phyloP scores from a whole-genome alignment of 768 basidiomycete species.

The Psilocybe cyanescens region DNA sequence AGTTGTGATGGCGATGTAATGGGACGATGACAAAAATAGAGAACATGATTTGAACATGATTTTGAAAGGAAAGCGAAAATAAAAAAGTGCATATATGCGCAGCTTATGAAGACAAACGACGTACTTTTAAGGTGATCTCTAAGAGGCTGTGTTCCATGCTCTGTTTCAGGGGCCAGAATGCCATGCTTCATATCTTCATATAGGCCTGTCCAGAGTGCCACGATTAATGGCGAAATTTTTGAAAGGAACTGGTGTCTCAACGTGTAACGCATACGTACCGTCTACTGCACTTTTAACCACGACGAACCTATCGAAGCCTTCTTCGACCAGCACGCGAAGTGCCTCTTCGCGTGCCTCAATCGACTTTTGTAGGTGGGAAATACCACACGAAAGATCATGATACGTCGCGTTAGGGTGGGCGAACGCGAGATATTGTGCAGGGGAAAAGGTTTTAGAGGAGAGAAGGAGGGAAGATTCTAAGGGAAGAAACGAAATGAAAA shows the following conservation, averaged over 20 bases:
- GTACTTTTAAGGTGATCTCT: slow-evolving; percentile 83
- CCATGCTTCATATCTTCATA: slow-evolving; percentile 93
- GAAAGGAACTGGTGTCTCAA: not conserved
- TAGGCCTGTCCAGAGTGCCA: slow-evolving; percentile 54
- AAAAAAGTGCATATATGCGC: not conserved
- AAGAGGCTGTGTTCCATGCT: slow-evolving; percentile 82
- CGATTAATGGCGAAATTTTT: slow-evolving; percentile 7
- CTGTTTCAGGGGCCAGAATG: slow-evolving; percentile 72
- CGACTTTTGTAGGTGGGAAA: slow-evolving; percentile 67
- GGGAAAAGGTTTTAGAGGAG: slow-evolving; percentile 92
- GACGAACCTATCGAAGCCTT: slow-evolving; percentile 97
- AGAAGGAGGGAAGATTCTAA: slow-evolving; percentile 80
- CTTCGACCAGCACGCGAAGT: slow-evolving; percentile 91
- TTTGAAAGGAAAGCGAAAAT: not conserved
- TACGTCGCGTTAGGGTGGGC: slow-evolving; percentile 96
- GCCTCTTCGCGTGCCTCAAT: slow-evolving; percentile 91
- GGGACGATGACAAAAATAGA: not conserved
- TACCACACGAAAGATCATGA: slow-evolving; percentile 82
- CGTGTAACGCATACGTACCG: slow-evolving; percentile 48
- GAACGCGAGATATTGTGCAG: slow-evolving; percentile 86
- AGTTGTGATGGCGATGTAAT: not conserved
- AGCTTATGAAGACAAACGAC: slow-evolving; percentile 20
- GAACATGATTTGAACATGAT: not conserved
- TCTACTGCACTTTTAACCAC: slow-evolving; percentile 95
- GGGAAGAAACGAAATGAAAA: not conserved